phyloP scores from a whole-genome alignment of 257 asterid species.

The Solanum arcanum region DNA sequence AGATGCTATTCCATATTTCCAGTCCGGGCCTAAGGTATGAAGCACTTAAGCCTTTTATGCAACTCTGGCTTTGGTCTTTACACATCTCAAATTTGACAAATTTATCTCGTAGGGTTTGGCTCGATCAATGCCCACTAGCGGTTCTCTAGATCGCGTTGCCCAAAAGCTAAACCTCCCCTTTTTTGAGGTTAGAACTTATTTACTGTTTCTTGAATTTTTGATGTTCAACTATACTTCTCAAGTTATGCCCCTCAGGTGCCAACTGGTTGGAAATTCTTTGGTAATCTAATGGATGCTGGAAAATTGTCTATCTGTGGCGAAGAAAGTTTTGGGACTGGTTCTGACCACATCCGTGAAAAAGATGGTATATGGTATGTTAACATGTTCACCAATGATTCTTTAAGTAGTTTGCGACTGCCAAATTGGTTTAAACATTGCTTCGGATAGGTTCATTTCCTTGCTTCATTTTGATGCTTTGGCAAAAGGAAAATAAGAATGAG shows the following conservation, averaged over 20 bases:
- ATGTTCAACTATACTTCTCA: not conserved
- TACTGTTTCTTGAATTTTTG: not conserved
- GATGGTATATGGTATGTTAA: conserved; percentile 82
- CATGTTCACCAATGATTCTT: not conserved
- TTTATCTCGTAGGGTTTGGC: conserved; percentile 66
- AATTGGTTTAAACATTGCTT: not conserved
- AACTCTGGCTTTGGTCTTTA: not conserved
- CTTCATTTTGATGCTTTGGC: not conserved
- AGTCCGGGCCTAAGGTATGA: conserved; percentile 69
- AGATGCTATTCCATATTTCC: conserved; percentile 81
- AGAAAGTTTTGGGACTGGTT: conserved; percentile 98
- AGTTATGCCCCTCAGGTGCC: conserved; percentile 50
- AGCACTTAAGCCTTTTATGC: not conserved
- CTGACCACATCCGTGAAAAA: conserved; percentile 97
- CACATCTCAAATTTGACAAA: not conserved
- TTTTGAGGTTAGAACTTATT: conserved; percentile 46
- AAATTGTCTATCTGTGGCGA: conserved; percentile 92
- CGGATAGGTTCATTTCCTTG: not conserved
- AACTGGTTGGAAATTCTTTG: conserved; percentile 98
- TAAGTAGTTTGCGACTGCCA: not conserved
- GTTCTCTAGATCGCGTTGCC: conserved; percentile 95
- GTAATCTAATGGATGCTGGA: conserved; percentile 96
- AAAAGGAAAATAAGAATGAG: not conserved
- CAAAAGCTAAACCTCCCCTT: conserved; percentile 69
- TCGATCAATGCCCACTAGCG: conserved; percentile 99